Percentiles rank a stretch among this genome's conserved stretches.
Conservation (phyloP, 139 green algal genomes). For the Dunaliella primolecta region DNA sequence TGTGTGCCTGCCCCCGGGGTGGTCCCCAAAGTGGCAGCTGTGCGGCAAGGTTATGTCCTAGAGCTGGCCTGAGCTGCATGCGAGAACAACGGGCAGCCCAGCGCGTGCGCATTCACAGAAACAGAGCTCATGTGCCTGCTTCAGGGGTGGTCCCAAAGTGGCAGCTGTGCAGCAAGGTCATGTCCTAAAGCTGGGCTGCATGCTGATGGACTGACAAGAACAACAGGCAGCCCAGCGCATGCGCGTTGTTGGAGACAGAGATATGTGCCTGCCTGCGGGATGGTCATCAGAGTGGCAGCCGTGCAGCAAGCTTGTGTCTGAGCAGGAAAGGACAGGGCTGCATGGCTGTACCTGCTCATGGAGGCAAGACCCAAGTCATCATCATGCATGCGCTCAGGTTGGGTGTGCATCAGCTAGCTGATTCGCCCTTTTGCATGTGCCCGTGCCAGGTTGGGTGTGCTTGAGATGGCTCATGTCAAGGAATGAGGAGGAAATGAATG, state of each 20-base stretch:
- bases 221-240: constrained; percentile 36
- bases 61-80: constrained; percentile 31
- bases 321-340: too few relatives aligned
- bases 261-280: constrained; percentile 37
- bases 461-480: too few relatives aligned
- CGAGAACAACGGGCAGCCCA: constrained; percentile 42
- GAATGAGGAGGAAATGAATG: too few relatives aligned
- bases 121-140: constrained; percentile 41
- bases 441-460: too few relatives aligned
- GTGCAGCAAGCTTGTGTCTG: too few relatives aligned
- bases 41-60: constrained; percentile 37
- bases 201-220: too few relatives aligned
- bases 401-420: too few relatives aligned
- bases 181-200: constrained; percentile 24
- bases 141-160: constrained; percentile 31
- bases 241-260: constrained; percentile 46
- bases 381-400: too few relatives aligned
- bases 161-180: constrained; percentile 41
- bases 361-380: too few relatives aligned
- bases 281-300: too few relatives aligned
- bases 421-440: too few relatives aligned
- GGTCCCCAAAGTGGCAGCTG: constrained; percentile 36
- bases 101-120: constrained; percentile 41
- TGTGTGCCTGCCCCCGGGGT: constrained; percentile 30
- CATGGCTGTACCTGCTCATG: too few relatives aligned